Conservation (phyloP, 441 rosid genomes). For the Gossypium laxum region DNA sequence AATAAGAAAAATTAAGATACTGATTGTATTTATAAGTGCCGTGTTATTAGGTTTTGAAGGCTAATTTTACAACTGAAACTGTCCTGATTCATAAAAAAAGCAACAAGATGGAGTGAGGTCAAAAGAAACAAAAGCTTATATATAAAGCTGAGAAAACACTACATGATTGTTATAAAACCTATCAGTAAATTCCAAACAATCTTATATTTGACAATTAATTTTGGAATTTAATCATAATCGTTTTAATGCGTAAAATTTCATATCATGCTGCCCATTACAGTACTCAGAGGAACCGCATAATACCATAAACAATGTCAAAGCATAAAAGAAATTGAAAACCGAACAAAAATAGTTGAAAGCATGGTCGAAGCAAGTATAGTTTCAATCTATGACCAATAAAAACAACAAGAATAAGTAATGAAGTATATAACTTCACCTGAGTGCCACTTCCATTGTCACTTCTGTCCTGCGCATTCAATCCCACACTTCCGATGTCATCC, state of each 20-base stretch:
- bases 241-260: background rate
- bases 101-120: background rate
- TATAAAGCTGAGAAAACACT: background rate
- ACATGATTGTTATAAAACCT: background rate
- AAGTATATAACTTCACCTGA: conserved; percentile 27
- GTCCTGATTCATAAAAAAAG: background rate
- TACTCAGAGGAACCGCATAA: background rate
- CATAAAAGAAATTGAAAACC: background rate
- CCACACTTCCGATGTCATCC: conserved; percentile 28
- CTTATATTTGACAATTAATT: background rate
- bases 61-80: background rate
- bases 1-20: background rate
- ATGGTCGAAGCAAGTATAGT: background rate
- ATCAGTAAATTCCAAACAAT: background rate
- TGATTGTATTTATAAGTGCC: background rate
- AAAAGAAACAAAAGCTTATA: background rate
- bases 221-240: background rate
- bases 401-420: background rate
- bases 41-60: background rate
- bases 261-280: background rate
- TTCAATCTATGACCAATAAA: background rate
- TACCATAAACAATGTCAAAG: background rate
- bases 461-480: conserved; percentile 31
- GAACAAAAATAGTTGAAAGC: conserved; percentile 5
- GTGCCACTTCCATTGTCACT: conserved; percentile 43